Base-by-base conservation (phyloP, 306 rosid genomes). In the Quercus bicolor region DNA sequence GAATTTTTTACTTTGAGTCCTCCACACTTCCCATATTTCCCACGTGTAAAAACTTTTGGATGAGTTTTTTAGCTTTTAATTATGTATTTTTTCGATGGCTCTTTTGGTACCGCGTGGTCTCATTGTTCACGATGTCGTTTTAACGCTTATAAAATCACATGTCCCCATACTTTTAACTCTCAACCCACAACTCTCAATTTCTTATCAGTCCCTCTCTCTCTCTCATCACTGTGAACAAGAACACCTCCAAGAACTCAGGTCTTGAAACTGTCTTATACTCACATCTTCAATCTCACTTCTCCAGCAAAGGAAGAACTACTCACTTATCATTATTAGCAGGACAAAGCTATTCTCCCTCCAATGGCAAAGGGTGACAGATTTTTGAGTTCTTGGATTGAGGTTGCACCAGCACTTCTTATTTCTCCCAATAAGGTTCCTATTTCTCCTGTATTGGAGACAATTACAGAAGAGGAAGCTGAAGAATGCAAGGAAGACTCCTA, bases 361-460 rank as follows among this genome's bases (percentile, higher is more conserved):
- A 92, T 87, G 97, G 86, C 76, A 68, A 87, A 78, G 78, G 60
- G 53, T 77, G 83, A 57, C 9, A 81, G 77, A 56, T 57, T 24
- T 0, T 78, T 88, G 84, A 82, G 72, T 53, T 85, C 34, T 2
- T 85, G 81, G 90, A 26, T 79, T 59, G 94, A 90, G 84, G 84
- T 75, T 51, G 90, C 79, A n/a, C 97, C 97, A 8, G 74, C 86
- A 23, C 75, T 79, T 53, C 20, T 92, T 68, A 85, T 88, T 75
- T 70, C 73, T 11, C 80, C 66, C 21, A 64, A 11, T 12, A 90
- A 78, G 79, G 78, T 78, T 56, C 86, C 88, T 20, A 77, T 60
- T 66, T 62, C 80, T 69, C 91, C 94, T 40, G 26, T 45, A 1
- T 70, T 90, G 56, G 97, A 87, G 81, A 85, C 97, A 40, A 92